These are phyloP conservation scores for Didymella pomorum DNA, from an alignment of 2,329 filamentous ascomycete species.

Conservation along the genomic window DNA sequence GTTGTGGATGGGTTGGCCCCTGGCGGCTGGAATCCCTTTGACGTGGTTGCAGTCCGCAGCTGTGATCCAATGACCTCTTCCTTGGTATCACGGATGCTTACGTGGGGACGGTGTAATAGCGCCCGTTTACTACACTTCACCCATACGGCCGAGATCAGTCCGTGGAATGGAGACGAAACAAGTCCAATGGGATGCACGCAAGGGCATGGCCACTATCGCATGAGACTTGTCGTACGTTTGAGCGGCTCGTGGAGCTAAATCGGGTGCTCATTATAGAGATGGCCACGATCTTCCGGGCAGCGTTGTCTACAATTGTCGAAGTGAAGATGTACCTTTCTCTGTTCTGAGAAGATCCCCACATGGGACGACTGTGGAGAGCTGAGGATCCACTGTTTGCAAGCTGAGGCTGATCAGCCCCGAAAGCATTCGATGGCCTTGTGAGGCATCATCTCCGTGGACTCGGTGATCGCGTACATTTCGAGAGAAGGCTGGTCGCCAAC, in stretches of 20 bases:
- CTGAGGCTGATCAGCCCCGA: slow-evolving; percentile 1
- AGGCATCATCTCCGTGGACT: slow-evolving; percentile 4
- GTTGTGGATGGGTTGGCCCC: background rate
- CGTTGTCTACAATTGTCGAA: background rate
- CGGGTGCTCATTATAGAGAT: background rate
- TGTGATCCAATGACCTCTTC: slow-evolving; percentile 15
- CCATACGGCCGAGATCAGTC: slow-evolving; percentile 11
- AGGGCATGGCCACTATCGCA: slow-evolving; percentile 13
- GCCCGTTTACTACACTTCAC: slow-evolving; percentile 22
- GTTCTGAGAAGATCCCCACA: background rate
- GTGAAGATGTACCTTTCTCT: background rate
- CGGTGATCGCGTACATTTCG: slow-evolving; percentile 1
- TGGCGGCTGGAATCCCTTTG: background rate
- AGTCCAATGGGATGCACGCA: slow-evolving; percentile 18
- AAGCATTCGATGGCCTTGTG: background rate
- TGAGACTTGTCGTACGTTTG: slow-evolving; percentile 4
- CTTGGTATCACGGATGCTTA: slow-evolving; percentile 33
- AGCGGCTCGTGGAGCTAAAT: slow-evolving; percentile 5
- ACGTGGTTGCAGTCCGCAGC: slow-evolving; percentile 7
- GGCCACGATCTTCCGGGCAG: background rate
- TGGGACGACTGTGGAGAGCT: slow-evolving; percentile 7
- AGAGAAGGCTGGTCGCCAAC: background rate
- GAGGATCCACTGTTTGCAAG: slow-evolving; percentile 4
- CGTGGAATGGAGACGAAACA: slow-evolving; percentile 18
- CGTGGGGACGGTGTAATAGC: slow-evolving; percentile 29